These are phyloP conservation scores for Solanum dulcamara DNA, from an alignment of 257 asterid genomes.

Conservation along the genomic window DNA sequence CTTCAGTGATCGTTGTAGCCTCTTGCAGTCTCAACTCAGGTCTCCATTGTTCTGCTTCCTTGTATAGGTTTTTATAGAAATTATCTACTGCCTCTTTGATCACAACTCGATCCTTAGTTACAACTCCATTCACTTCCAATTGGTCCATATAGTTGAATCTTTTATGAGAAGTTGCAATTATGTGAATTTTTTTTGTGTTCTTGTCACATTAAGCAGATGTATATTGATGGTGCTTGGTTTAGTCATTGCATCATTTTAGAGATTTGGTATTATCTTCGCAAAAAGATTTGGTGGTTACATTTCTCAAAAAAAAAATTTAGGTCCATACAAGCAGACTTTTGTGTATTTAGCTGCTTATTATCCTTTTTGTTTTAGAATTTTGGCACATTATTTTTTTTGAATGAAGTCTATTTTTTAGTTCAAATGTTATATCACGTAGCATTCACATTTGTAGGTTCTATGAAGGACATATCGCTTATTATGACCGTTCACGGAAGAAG, in stretches of 20 bases:
- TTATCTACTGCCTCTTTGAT: no score
- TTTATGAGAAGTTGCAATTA: no score
- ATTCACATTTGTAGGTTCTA: conserved; percentile 23
- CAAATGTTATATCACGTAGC: neutral
- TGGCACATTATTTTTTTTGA: neutral
- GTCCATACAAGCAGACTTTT: neutral
- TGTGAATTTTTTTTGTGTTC: no score
- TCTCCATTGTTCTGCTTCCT: no score
- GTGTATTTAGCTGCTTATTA: neutral
- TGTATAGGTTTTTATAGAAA: no score
- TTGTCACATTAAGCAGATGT: neutral
- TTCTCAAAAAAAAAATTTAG: neutral
- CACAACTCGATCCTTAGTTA: no score
- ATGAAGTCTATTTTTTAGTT: neutral
- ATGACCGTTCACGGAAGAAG: conserved; percentile 3
- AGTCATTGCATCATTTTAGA: neutral
- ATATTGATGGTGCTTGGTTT: neutral
- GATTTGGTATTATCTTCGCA: neutral
- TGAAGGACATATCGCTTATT: conserved; percentile 12
- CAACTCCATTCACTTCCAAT: no score
- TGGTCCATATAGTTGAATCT: no score
- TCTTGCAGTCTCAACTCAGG: no score
- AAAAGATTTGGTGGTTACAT: neutral
- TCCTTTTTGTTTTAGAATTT: neutral
- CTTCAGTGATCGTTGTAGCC: no score